phyloP scores from a whole-genome alignment of 139 green algal genomes.

The Coccomyxa sp. region DNA sequence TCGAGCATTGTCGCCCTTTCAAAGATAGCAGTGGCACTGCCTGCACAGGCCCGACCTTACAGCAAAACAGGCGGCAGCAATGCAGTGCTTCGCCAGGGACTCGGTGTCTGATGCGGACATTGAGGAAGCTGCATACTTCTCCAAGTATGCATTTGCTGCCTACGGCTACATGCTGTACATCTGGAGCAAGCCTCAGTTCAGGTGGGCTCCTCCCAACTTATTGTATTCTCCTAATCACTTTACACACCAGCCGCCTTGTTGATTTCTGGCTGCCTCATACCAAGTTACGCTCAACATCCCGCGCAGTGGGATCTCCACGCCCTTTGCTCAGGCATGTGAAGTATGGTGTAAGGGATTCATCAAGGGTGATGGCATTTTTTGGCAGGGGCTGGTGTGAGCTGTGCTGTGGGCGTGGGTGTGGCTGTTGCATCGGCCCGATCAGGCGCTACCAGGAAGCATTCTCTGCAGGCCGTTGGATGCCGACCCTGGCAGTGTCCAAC shows the following conservation, averaged over 20 bases:
- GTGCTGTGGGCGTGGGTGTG: conserved; percentile 36
- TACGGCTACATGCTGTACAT: conserved; percentile 56
- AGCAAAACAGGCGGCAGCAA: not conserved
- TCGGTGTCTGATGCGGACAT: conserved; percentile 19
- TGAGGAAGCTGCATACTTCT: conserved; percentile 25
- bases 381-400: conserved; percentile 35
- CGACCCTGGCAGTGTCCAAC: conserved; percentile 22
- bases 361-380: not conserved
- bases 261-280: too few relatives aligned
- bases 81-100: conserved; percentile 5
- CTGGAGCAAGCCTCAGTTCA: conserved; percentile 18
- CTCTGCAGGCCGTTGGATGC: conserved; percentile 1
- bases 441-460: conserved; percentile 13
- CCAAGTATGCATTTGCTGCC: conserved; percentile 42
- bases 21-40: not conserved
- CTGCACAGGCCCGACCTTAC: conserved; percentile 12
- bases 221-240: too few relatives aligned
- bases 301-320: too few relatives aligned
- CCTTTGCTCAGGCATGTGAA: too few relatives aligned
- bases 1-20: not conserved
- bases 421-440: conserved; percentile 16
- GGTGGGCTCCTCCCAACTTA: not conserved
- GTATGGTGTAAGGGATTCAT: not conserved
- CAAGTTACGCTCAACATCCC: too few relatives aligned
- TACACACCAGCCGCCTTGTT: too few relatives aligned